phyloP scores from a whole-genome alignment of 164 flowering plant species.

The Santalum album region DNA sequence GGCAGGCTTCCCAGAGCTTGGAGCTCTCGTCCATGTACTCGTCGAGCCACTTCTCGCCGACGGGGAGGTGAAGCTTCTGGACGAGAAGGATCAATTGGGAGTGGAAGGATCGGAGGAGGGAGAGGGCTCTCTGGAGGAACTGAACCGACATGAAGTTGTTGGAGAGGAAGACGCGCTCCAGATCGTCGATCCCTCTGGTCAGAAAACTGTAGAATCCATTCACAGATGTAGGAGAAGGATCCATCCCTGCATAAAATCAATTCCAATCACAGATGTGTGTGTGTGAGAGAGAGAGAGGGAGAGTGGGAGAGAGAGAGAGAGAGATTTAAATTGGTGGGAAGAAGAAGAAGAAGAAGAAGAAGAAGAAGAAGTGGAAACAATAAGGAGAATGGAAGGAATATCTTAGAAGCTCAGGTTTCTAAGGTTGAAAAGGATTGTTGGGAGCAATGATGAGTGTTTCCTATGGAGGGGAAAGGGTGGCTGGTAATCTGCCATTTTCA shows the following conservation, averaged over 20 bases:
- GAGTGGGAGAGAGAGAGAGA: slow-evolving; percentile 3
- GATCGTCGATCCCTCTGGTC: slow-evolving; percentile 76
- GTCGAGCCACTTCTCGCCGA: slow-evolving; percentile 93
- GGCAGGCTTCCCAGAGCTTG: slow-evolving; percentile 89
- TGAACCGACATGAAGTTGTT: slow-evolving; percentile 80
- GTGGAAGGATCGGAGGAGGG: slow-evolving; percentile 73
- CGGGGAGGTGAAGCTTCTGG: slow-evolving; percentile 80
- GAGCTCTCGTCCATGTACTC: slow-evolving; percentile 99
- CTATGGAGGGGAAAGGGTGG: slow-evolving; percentile 90
- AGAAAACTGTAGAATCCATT: slow-evolving; percentile 82
- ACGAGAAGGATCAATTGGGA: slow-evolving; percentile 67
- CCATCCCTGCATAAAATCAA: no score
- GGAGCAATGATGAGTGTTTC: slow-evolving; percentile 97
- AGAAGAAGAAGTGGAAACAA: no score
- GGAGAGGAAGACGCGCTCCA: slow-evolving; percentile 53
- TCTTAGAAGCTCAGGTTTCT: slow-evolving; percentile 62
- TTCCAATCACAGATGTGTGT: slow-evolving; percentile 9
- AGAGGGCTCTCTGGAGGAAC: slow-evolving; percentile 72
- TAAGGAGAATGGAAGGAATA: slow-evolving; percentile 21
- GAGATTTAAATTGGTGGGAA: slow-evolving; percentile 4
- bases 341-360: neutral
- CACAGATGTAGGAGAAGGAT: slow-evolving; percentile 72
- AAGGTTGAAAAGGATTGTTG: slow-evolving; percentile 76
- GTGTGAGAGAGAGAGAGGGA: slow-evolving; percentile 1
- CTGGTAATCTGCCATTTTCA: slow-evolving; percentile 84